These are phyloP conservation scores for Leccinum insigne DNA, from an alignment of 1,284 basidiomycete species.

Conservation along the genomic window DNA sequence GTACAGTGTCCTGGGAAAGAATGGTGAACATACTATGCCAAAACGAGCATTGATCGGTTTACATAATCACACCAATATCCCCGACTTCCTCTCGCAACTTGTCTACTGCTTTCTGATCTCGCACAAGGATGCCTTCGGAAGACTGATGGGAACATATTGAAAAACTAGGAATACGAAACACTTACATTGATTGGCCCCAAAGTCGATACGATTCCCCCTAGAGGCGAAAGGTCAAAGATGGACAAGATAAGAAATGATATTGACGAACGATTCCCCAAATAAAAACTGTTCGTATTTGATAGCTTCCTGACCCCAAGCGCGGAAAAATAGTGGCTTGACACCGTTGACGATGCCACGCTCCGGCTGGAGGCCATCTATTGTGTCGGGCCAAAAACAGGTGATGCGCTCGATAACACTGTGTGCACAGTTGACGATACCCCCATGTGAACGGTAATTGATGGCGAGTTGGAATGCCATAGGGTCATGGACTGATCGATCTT, in stretches of 20 bases:
- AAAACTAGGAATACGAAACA: background rate
- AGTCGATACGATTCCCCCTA: constrained; percentile 56
- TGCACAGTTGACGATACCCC: constrained; percentile 69
- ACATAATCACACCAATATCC: too few relatives aligned
- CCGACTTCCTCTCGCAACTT: constrained; percentile 33
- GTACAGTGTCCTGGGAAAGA: too few relatives aligned
- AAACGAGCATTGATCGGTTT: too few relatives aligned
- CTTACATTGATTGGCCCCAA: constrained; percentile 69
- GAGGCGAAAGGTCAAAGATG: constrained; percentile 6
- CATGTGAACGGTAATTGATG: constrained; percentile 71
- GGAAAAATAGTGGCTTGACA: constrained; percentile 59
- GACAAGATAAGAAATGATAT: background rate
- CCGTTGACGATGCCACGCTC: constrained; percentile 65
- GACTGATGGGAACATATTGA: background rate
- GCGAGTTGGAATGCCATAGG: constrained; percentile 60
- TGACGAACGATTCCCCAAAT: constrained; percentile 46
- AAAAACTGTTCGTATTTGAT: constrained; percentile 59
- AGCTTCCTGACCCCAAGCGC: constrained; percentile 51
- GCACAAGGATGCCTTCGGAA: constrained; percentile 65
- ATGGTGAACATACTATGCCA: too few relatives aligned
- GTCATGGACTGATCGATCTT: constrained; percentile 20
- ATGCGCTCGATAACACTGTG: constrained; percentile 65
- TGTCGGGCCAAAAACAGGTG: constrained; percentile 59
- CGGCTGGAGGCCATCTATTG: constrained; percentile 59
- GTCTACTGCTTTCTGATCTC: constrained; percentile 53